Percentiles rank a stretch among this genome's conserved stretches.
Evolutionary conservation across 2,329 filamentous ascomycete genomes (phyloP).

Genomic region (Microsporum ferrugineum): DNA sequence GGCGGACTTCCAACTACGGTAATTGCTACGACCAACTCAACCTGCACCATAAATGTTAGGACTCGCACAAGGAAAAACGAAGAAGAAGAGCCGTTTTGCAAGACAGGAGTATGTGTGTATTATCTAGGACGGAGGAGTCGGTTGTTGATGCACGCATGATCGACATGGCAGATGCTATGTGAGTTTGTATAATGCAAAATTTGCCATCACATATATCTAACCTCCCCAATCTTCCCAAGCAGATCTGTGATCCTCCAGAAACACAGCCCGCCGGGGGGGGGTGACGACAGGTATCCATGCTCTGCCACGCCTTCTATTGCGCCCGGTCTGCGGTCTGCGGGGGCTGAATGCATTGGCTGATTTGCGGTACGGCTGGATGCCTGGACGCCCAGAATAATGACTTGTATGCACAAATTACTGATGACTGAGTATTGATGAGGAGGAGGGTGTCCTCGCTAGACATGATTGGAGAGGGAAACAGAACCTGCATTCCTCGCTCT

Average conservation of each 20-base stretch:
- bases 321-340: conserved; percentile 3
- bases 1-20: neutral
- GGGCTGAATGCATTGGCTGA: neutral
- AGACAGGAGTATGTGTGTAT: neutral
- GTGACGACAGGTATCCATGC: neutral
- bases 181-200: neutral
- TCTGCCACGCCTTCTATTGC: conserved; percentile 3
- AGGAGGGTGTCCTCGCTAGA: neutral
- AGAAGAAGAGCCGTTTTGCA: neutral
- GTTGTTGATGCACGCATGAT: neutral
- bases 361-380: neutral
- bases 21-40: conserved; percentile 1
- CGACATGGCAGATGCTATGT: neutral
- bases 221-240: neutral
- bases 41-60: neutral
- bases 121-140: neutral
- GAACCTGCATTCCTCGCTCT: neutral
- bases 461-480: neutral
- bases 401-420: neutral
- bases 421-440: neutral
- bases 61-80: neutral
- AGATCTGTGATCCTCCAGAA: conserved; percentile 3
- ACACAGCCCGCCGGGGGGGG: neutral
- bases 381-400: conserved; percentile 1
- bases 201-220: neutral